phyloP scores from a whole-genome alignment of 768 basidiomycete species.

The Brasilioporus rufonigricans region DNA sequence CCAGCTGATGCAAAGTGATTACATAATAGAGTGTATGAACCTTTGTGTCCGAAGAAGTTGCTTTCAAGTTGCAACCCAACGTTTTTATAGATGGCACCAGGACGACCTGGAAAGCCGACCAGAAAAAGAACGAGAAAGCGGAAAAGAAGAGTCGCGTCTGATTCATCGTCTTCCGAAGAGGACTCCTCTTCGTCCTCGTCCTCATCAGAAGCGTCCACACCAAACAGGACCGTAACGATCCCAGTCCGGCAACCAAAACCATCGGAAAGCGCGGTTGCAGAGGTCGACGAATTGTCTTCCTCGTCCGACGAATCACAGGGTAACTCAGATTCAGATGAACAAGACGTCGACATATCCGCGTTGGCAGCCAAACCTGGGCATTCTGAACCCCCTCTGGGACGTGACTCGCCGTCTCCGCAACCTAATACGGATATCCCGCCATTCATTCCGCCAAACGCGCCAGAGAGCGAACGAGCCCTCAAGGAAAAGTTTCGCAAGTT shows the following conservation, averaged over 20 bases:
- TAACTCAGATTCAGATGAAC: slow-evolving; percentile 1
- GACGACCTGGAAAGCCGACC: slow-evolving; percentile 28
- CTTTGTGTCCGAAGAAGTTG: too few relatives aligned
- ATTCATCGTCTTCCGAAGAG: slow-evolving; percentile 42
- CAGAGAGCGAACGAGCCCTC: slow-evolving; percentile 49
- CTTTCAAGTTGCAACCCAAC: too few relatives aligned
- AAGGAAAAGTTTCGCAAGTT: slow-evolving; percentile 75
- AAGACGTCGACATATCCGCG: background rate
- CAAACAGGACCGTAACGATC: slow-evolving; percentile 10
- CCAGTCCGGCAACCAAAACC: slow-evolving; percentile 4
- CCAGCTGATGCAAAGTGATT: too few relatives aligned
- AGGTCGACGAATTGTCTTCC: slow-evolving; percentile 16
- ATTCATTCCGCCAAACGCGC: slow-evolving; percentile 46
- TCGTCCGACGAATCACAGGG: slow-evolving; percentile 17
- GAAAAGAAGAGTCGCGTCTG: slow-evolving; percentile 48
- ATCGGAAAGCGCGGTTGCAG: background rate
- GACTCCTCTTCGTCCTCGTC: slow-evolving; percentile 22
- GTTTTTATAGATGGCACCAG: slow-evolving; percentile 32
- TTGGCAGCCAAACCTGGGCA: background rate
- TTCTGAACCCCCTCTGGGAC: slow-evolving; percentile 6
- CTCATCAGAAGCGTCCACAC: slow-evolving; percentile 15
- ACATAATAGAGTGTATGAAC: too few relatives aligned
- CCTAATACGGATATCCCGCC: slow-evolving; percentile 44
- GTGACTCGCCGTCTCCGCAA: slow-evolving; percentile 27
- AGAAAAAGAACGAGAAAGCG: slow-evolving; percentile 53